Evolutionary conservation across 768 basidiomycete genomes (phyloP).

Genomic region (Pleurotus eryngii): DNA sequence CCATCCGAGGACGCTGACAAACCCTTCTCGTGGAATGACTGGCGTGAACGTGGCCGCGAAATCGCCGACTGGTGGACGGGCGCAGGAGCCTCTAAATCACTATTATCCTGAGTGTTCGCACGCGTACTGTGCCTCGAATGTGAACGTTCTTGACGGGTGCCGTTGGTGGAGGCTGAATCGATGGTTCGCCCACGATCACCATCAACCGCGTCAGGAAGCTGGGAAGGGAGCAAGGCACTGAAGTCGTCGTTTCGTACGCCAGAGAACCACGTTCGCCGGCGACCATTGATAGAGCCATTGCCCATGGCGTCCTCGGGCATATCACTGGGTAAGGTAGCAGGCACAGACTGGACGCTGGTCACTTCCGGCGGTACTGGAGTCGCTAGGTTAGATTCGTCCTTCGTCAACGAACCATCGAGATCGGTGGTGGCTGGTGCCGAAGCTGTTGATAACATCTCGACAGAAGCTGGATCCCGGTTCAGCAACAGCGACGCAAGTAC

Average conservation of each 20-base stretch:
- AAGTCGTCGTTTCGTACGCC: constrained; percentile 36
- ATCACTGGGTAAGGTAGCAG: neutral
- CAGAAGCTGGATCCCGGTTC: constrained; percentile 13
- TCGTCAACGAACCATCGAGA: neutral
- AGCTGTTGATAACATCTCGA: constrained; percentile 29
- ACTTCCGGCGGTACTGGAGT: neutral
- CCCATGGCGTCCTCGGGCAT: neutral
- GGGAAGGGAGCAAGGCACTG: constrained; percentile 18
- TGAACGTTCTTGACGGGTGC: constrained; percentile 5
- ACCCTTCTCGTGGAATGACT: constrained; percentile 2
- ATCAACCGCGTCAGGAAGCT: constrained; percentile 13
- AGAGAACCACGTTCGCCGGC: constrained; percentile 60
- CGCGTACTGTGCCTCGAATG: neutral
- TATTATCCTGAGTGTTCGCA: constrained; percentile 5
- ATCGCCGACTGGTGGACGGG: neutral
- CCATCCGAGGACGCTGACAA: constrained; percentile 1
- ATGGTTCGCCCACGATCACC: neutral
- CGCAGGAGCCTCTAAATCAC: constrained; percentile 17
- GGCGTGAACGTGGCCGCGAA: neutral
- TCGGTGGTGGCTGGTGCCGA: constrained; percentile 32
- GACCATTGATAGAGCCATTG: constrained; percentile 21
- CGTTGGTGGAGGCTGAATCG: neutral
- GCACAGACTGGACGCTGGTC: neutral
- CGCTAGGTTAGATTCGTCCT: neutral
- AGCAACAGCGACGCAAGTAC: constrained; percentile 19